These are phyloP conservation scores for Saccharomyces hybrid DNA, from an alignment of 1,139 yeast genomes.

Conservation along the genomic window DNA sequence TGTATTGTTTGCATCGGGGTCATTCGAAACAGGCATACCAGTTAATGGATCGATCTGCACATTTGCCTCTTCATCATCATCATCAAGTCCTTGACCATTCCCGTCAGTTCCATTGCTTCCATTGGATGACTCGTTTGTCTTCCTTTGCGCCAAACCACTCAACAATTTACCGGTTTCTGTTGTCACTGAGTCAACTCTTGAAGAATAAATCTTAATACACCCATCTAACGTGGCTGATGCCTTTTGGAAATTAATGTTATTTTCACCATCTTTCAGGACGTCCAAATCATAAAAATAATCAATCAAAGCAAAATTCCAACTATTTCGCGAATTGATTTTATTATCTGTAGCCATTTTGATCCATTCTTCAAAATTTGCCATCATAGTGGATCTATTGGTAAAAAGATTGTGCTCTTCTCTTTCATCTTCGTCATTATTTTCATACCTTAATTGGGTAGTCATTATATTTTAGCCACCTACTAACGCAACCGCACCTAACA, in stretches of 20 bases:
- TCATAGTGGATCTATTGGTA: slow-evolving; percentile 35
- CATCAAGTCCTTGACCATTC: slow-evolving; percentile 31
- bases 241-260: slow-evolving; percentile 43
- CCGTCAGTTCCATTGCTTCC: slow-evolving; percentile 18
- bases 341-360: slow-evolving; percentile 86
- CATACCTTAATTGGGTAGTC: slow-evolving; percentile 19
- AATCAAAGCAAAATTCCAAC: slow-evolving; percentile 80
- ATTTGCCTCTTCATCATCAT: slow-evolving; percentile 27
- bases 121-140: slow-evolving; percentile 8
- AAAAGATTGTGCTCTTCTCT: slow-evolving; percentile 26
- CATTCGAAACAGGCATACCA: slow-evolving; percentile 27
- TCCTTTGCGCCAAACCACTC: slow-evolving; percentile 50
- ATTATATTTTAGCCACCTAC: slow-evolving; percentile 7
- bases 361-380: slow-evolving; percentile 84
- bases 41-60: slow-evolving; percentile 31
- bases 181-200: slow-evolving; percentile 87
- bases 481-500: no score
- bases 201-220: slow-evolving; percentile 75
- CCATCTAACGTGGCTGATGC: slow-evolving; percentile 82
- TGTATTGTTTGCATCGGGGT: slow-evolving; percentile 33
- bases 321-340: slow-evolving; percentile 58
- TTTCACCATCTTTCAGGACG: slow-evolving; percentile 30
- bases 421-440: slow-evolving; percentile 12
- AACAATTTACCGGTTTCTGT: slow-evolving; percentile 81
- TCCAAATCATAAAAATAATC: slow-evolving; percentile 54